Evolutionary conservation across 2,329 filamentous ascomycete genomes (phyloP).

Genomic region (Xylogone sp.): DNA sequence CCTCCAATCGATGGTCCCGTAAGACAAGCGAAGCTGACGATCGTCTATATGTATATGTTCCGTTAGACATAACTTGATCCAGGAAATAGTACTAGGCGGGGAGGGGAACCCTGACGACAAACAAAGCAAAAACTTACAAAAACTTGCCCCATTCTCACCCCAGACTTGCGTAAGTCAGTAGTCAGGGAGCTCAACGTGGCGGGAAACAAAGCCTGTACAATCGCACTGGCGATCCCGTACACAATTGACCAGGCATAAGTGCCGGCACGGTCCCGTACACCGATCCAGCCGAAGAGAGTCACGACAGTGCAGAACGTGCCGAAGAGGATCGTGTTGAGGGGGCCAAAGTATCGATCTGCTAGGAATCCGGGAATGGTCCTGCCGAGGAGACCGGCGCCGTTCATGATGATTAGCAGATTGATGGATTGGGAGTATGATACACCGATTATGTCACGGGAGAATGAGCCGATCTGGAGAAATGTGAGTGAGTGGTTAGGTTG

Average conservation of each 20-base stretch:
- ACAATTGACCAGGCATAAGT: slow-evolving; percentile 47
- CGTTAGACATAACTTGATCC: neutral
- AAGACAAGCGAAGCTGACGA: slow-evolving; percentile 49
- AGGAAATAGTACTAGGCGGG: neutral
- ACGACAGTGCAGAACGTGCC: slow-evolving; percentile 31
- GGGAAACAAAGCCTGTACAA: slow-evolving; percentile 49
- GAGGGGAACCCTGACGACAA: neutral
- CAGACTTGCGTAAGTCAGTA: slow-evolving; percentile 46
- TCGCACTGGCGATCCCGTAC: slow-evolving; percentile 47
- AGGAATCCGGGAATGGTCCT: slow-evolving; percentile 43
- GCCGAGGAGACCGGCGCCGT: slow-evolving; percentile 45
- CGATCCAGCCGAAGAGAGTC: slow-evolving; percentile 45
- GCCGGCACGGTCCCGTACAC: slow-evolving; percentile 35
- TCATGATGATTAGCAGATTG: slow-evolving; percentile 48
- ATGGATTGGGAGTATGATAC: slow-evolving; percentile 40
- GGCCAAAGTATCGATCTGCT: slow-evolving; percentile 46
- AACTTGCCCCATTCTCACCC: slow-evolving; percentile 54
- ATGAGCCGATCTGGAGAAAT: slow-evolving; percentile 31
- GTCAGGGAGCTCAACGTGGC: slow-evolving; percentile 47
- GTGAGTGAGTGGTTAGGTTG: slow-evolving; percentile 28
- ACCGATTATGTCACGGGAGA: slow-evolving; percentile 31
- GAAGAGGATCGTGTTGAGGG: slow-evolving; percentile 48
- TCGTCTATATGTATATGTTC: slow-evolving; percentile 23
- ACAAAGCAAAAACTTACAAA: slow-evolving; percentile 28
- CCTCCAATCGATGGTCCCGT: slow-evolving; percentile 53